phyloP scores from a whole-genome alignment of 2,329 filamentous ascomycete species.

The Aspergillus sojae region DNA sequence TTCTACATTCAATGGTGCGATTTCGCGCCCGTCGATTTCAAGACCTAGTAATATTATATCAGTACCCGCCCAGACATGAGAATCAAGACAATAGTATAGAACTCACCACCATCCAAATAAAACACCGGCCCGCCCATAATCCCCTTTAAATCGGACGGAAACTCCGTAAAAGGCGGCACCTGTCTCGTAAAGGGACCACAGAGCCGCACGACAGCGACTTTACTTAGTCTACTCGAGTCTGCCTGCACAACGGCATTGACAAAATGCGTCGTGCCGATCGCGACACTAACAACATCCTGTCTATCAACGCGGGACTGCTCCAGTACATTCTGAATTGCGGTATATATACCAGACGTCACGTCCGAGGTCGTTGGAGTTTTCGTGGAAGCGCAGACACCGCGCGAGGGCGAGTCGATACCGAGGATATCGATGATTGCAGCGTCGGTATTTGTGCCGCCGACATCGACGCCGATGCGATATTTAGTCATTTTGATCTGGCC shows the following conservation, averaged over 20 bases:
- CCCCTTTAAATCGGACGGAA: slow-evolving; percentile 47
- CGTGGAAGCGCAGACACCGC: slow-evolving; percentile 33
- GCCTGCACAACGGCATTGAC: slow-evolving; percentile 56
- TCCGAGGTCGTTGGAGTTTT: slow-evolving; percentile 46
- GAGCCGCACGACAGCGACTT: slow-evolving; percentile 57
- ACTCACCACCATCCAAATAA: slow-evolving; percentile 48
- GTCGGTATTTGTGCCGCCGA: slow-evolving; percentile 45
- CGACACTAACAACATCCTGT: slow-evolving; percentile 47
- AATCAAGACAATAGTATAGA: background rate
- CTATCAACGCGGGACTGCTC: slow-evolving; percentile 34
- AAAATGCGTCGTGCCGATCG: slow-evolving; percentile 57
- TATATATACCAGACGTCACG: slow-evolving; percentile 46
- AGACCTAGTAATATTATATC: slow-evolving; percentile 34
- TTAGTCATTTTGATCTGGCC: slow-evolving; percentile 4
- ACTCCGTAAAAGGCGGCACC: slow-evolving; percentile 55
- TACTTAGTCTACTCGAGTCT: slow-evolving; percentile 52
- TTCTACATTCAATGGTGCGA: slow-evolving; percentile 7
- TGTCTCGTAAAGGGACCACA: slow-evolving; percentile 52
- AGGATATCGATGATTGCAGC: slow-evolving; percentile 34
- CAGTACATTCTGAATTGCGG: slow-evolving; percentile 41
- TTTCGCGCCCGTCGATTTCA: slow-evolving; percentile 43
- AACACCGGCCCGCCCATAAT: slow-evolving; percentile 52
- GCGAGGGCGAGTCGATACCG: slow-evolving; percentile 22
- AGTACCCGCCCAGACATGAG: background rate
- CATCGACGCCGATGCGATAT: slow-evolving; percentile 50